phyloP scores from a whole-genome alignment of 2,329 filamentous ascomycete genomes.

The Colletotrichum paranaense region DNA sequence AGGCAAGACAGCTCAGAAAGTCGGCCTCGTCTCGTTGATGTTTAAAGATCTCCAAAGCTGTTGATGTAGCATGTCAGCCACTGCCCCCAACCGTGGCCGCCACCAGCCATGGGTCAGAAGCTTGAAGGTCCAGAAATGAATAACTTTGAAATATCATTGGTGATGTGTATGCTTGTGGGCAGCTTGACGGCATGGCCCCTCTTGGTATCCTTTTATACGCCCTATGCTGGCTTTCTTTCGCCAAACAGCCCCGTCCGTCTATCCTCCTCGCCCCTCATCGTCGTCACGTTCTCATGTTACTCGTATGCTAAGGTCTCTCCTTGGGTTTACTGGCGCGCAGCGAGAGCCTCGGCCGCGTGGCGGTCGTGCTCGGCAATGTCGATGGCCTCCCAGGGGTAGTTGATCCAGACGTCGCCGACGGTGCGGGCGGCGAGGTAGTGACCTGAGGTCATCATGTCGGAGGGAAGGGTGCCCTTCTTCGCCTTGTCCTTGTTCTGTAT shows the following conservation, averaged over 20 bases:
- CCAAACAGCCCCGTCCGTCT: conserved; percentile 14
- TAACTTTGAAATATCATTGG: conserved; percentile 29
- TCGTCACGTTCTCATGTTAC: conserved; percentile 11
- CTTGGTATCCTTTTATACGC: conserved; percentile 29
- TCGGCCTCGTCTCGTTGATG: not conserved
- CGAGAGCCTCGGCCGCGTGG: conserved; percentile 63
- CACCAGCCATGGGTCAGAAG: not conserved
- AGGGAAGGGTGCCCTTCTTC: conserved; percentile 90
- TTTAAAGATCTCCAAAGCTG: not conserved
- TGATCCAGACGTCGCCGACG: conserved; percentile 96
- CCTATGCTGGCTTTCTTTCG: not conserved
- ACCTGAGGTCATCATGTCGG: conserved; percentile 77
- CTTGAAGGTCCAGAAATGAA: not conserved
- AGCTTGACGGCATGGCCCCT: conserved; percentile 23
- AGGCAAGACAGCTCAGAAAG: not conserved
- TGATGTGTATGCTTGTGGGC: conserved; percentile 25
- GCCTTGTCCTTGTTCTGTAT: conserved; percentile 92
- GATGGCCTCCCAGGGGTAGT: conserved; percentile 97
- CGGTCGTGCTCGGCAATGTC: conserved; percentile 94
- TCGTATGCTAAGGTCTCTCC: not conserved
- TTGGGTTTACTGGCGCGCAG: conserved; percentile 38
- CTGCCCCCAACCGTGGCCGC: too few species aligned
- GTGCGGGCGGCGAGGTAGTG: conserved; percentile 89
- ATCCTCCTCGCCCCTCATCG: not conserved
- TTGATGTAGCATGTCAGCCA: not conserved